Base-by-base conservation (phyloP, 495 filamentous ascomycete genomes). In the Xylaria sp. region DNA sequence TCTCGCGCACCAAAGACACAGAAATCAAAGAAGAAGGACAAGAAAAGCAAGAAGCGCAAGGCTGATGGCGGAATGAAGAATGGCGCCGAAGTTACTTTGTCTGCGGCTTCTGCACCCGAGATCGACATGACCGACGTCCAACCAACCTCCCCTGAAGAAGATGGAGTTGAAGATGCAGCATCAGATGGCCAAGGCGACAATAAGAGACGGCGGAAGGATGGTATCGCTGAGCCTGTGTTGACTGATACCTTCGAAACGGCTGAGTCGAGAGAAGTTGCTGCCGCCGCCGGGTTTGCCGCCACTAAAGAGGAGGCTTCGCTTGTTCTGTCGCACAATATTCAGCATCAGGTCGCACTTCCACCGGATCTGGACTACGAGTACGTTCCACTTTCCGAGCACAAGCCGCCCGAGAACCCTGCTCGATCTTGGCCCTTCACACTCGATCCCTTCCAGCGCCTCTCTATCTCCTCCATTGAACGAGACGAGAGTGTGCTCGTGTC, bases 161-260 rank as follows among this genome's bases (percentile, higher is more conserved):
- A 79, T 9, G 78, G 68, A 21, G 78, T 81, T 15, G 78, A 80
- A 70, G 79, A 81, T 59, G 59, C 75, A 12, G 72, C 67, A 0
- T 79, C 83, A 48, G 79, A 81, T 33, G 80, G 78, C 37, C 83
- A 88, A 52, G 88, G 88, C 44, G 87, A 89, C 29, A 78, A 79
- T 69, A 99, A 98, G 81, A 90, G 95, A 50, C 90, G 89, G 72
- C 88, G 92, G 73, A 88, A 91, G 73, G 88, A 94, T 58, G 85
- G 87, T 50, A 90, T 88, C 73, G 87, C 91, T 19, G 93, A 91
- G 70, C 93, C 96, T 21, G 90, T 98, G 48, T 88, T 98, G 71
- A 94, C 94, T 50, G 96, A 99, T 82, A 88, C 92, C 17, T 99
- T 98, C 80, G 90, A 98, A 81, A 97, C 97, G n/a, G 93, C 94